These are phyloP conservation scores for Xylaria flabelliformis DNA, from an alignment of 495 filamentous ascomycete genomes.

Conservation along the genomic window DNA sequence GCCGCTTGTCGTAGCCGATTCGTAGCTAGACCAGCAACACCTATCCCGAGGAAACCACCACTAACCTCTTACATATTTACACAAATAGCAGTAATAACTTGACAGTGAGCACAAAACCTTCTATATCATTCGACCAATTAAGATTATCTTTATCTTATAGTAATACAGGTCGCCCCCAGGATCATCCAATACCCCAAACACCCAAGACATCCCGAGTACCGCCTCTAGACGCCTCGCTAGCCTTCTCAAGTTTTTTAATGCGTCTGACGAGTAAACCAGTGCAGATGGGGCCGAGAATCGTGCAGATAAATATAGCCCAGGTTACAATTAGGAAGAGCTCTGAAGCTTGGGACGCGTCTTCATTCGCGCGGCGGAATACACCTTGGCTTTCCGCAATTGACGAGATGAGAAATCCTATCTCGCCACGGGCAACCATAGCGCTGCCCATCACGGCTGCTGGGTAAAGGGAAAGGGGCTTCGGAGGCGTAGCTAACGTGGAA, in stretches of 20 bases:
- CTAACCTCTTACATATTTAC: not conserved
- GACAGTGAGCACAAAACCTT: not conserved
- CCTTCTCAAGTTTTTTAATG: constrained; percentile 38
- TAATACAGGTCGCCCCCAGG: not conserved
- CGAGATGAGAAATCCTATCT: constrained; percentile 81
- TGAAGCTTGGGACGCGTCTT: constrained; percentile 43
- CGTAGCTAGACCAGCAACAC: too few species aligned
- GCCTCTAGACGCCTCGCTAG: constrained; percentile 16
- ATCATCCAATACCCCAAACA: constrained; percentile 35
- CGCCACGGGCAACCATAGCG: constrained; percentile 78
- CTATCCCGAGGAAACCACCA: too few species aligned
- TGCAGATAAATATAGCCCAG: constrained; percentile 80
- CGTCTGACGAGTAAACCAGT: constrained; percentile 66
- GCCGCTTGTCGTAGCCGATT: too few species aligned
- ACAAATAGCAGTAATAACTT: not conserved
- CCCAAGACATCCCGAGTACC: constrained; percentile 32
- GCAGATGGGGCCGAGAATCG: constrained; percentile 70
- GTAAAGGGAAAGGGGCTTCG: constrained; percentile 63
- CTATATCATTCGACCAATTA: not conserved
- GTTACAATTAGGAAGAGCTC: constrained; percentile 67
- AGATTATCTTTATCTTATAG: not conserved
- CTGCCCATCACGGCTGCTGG: constrained; percentile 63
- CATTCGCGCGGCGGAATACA: constrained; percentile 52
- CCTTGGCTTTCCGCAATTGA: constrained; percentile 67
- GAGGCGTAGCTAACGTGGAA: constrained; percentile 20